These are phyloP conservation scores for Ephemerocybe angulata DNA, from an alignment of 768 basidiomycete genomes.

Conservation along the genomic window DNA sequence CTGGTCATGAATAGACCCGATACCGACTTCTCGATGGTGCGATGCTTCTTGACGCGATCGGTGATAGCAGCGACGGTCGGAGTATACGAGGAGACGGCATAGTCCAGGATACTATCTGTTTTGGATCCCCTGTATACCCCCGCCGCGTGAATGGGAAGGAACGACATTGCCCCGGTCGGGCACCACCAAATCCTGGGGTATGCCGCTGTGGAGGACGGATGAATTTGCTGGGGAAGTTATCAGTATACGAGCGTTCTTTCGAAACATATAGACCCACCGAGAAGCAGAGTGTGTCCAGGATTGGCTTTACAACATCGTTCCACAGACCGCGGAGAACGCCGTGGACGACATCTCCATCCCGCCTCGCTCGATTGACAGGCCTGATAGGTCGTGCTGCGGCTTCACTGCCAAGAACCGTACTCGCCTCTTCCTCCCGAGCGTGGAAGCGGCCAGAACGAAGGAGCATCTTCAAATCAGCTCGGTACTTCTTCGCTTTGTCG, in stretches of 20 bases:
- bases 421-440: background rate
- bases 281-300: background rate
- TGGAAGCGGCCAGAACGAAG: background rate
- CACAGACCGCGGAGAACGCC: background rate
- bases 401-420: background rate
- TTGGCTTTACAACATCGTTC: background rate
- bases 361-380: background rate
- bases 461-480: background rate
- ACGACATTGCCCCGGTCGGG: constrained; percentile 24
- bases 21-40: background rate
- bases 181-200: too few species aligned
- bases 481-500: background rate
- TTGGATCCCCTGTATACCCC: constrained; percentile 20
- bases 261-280: background rate
- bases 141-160: constrained; percentile 38
- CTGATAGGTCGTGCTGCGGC: background rate
- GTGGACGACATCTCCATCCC: background rate
- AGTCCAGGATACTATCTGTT: too few species aligned
- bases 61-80: constrained; percentile 8
- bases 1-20: constrained; percentile 7
- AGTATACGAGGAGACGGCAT: constrained; percentile 19
- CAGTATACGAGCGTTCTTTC: background rate
- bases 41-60: background rate
- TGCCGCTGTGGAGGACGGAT: constrained; percentile 12
- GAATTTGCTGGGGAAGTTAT: background rate